These are phyloP conservation scores for Diospyros kaki DNA, from an alignment of 148 eudicot genomes.

Conservation along the genomic window DNA sequence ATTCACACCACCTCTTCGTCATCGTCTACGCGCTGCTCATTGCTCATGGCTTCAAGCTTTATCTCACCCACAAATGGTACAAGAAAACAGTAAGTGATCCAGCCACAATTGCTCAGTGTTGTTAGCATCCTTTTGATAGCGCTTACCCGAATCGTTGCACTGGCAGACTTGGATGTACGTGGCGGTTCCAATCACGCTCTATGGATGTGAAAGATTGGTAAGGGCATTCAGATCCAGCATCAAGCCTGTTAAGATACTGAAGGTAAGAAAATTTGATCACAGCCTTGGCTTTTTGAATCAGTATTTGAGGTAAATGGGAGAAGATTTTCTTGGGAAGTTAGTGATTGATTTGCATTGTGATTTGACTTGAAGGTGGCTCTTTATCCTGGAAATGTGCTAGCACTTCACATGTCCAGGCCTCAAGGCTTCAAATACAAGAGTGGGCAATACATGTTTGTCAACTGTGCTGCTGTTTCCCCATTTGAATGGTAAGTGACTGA, in stretches of 20 bases:
- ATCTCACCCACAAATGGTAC: slow-evolving; percentile 38
- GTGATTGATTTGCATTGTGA: neutral
- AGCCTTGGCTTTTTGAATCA: neutral
- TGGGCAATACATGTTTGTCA: slow-evolving; percentile 61
- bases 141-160: neutral
- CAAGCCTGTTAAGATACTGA: slow-evolving; percentile 46
- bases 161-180: slow-evolving; percentile 63
- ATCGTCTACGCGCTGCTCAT: slow-evolving; percentile 44
- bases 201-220: slow-evolving; percentile 39
- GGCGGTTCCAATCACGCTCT: slow-evolving; percentile 38
- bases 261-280: slow-evolving; percentile 21
- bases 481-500: slow-evolving; percentile 44
- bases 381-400: slow-evolving; percentile 54
- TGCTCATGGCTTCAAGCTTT: slow-evolving; percentile 41
- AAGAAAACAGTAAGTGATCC: slow-evolving; percentile 36
- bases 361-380: slow-evolving; percentile 46
- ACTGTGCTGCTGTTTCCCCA: slow-evolving; percentile 60
- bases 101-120: neutral
- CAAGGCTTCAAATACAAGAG: slow-evolving; percentile 58
- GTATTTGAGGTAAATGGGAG: no score
- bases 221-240: slow-evolving; percentile 50
- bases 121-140: neutral
- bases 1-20: slow-evolving; percentile 52
- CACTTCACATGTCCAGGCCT: slow-evolving; percentile 60
- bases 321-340: no score